phyloP scores from a whole-genome alignment of 192 early-diverging fungal genomes.

The Coemansia sp. region DNA sequence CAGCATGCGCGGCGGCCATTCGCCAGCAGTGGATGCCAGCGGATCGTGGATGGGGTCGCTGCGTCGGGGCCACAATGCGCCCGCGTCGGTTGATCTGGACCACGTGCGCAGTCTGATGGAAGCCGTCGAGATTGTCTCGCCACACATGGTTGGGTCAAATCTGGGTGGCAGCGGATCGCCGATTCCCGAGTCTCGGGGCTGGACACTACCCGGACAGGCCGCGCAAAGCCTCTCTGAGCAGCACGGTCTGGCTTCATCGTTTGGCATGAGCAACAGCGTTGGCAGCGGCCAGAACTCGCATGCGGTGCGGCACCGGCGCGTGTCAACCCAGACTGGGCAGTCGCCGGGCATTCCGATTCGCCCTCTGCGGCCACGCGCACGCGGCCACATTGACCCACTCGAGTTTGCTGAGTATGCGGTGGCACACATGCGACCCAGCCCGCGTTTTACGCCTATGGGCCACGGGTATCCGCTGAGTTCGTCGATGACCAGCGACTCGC shows the following conservation, averaged over 20 bases:
- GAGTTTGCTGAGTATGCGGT: background rate
- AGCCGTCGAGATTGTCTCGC: conserved; percentile 36
- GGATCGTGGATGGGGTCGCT: background rate
- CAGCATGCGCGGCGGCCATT: conserved; percentile 25
- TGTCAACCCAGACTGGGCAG: background rate
- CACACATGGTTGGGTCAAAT: conserved; percentile 31
- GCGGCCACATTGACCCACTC: conserved; percentile 26
- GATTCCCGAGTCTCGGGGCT: conserved; percentile 30
- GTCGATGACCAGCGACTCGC: conserved; percentile 24
- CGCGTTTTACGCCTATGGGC: conserved; percentile 41
- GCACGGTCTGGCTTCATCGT: conserved; percentile 9
- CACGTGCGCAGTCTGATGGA: conserved; percentile 40
- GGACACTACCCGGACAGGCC: conserved; percentile 36
- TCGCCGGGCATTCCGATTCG: background rate
- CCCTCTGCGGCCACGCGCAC: conserved; percentile 10
- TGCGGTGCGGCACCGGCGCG: conserved; percentile 31
- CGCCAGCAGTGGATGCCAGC: conserved; percentile 26
- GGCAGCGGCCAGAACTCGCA: conserved; percentile 13
- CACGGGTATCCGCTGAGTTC: conserved; percentile 23
- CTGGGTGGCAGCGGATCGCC: conserved; percentile 26
- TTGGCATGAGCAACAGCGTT: background rate
- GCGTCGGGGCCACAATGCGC: background rate
- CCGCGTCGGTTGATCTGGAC: conserved; percentile 19
- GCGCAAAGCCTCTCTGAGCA: conserved; percentile 20
- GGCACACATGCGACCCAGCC: conserved; percentile 1